These are phyloP conservation scores for Monilinia laxa DNA, from an alignment of 2,329 filamentous ascomycete genomes.

Conservation along the genomic window DNA sequence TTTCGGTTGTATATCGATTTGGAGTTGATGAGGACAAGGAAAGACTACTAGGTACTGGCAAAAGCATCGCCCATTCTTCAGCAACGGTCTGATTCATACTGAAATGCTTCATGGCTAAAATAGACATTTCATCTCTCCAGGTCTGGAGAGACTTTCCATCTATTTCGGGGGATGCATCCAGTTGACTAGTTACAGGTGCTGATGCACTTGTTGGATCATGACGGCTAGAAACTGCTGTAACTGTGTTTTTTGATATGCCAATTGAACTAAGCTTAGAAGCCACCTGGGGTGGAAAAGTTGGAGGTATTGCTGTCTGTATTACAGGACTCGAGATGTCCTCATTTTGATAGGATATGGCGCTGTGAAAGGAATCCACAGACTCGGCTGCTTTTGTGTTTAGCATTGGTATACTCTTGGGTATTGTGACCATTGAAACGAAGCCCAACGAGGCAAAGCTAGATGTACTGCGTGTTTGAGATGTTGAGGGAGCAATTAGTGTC, in stretches of 20 bases:
- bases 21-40: neutral
- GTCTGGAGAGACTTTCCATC: neutral
- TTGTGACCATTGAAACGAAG: slow-evolving; percentile 13
- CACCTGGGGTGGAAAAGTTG: neutral
- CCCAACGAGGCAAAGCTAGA: neutral
- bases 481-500: neutral
- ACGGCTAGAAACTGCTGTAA: neutral
- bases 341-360: slow-evolving; percentile 16
- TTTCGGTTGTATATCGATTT: neutral
- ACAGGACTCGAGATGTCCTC: neutral
- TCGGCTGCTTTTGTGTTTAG: slow-evolving; percentile 20
- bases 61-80: slow-evolving; percentile 6
- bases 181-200: neutral
- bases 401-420: slow-evolving; percentile 1
- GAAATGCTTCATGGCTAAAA: slow-evolving; percentile 22
- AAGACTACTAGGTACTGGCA: neutral
- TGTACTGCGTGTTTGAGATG: neutral
- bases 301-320: neutral
- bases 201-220: neutral
- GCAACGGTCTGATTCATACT: slow-evolving; percentile 15
- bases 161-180: neutral
- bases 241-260: neutral
- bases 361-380: slow-evolving; percentile 26
- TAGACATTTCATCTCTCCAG: slow-evolving; percentile 23
- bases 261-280: neutral